phyloP scores from a whole-genome alignment of 495 filamentous ascomycete species.

The Amphirosellinia nigrospora region DNA sequence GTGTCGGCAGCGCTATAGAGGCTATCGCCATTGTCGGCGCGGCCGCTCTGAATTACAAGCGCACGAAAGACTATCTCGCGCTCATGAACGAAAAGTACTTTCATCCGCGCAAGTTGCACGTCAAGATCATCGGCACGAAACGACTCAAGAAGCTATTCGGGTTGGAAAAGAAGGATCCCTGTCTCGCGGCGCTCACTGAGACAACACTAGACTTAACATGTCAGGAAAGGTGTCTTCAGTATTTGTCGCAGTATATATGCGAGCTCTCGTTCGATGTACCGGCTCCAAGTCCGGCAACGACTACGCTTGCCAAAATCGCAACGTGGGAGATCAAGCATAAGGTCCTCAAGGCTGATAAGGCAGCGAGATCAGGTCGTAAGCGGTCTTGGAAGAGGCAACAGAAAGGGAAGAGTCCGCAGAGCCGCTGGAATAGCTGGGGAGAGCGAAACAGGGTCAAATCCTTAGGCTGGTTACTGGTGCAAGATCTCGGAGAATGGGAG shows the following conservation, averaged over 20 bases:
- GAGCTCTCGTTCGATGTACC: slow-evolving; percentile 36
- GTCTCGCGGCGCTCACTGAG: slow-evolving; percentile 31
- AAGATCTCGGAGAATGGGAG: slow-evolving; percentile 35
- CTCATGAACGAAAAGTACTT: slow-evolving; percentile 35
- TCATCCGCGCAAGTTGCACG: slow-evolving; percentile 34
- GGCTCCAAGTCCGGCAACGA: slow-evolving; percentile 28
- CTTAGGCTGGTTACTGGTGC: slow-evolving; percentile 35
- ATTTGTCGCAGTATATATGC: slow-evolving; percentile 27
- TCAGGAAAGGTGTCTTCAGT: slow-evolving; percentile 33
- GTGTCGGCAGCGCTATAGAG: slow-evolving; percentile 25
- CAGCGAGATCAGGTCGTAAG: slow-evolving; percentile 23
- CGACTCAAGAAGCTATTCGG: slow-evolving; percentile 28
- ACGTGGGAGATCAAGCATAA: slow-evolving; percentile 34
- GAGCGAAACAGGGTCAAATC: slow-evolving; percentile 27
- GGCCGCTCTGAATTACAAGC: slow-evolving; percentile 22
- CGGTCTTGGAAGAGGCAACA: slow-evolving; percentile 34
- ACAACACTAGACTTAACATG: slow-evolving; percentile 26
- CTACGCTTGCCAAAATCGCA: slow-evolving; percentile 30
- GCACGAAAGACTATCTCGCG: slow-evolving; percentile 24
- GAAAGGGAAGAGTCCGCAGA: slow-evolving; percentile 34
- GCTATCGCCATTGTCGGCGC: slow-evolving; percentile 22
- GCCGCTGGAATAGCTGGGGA: slow-evolving; percentile 17
- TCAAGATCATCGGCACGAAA: slow-evolving; percentile 27
- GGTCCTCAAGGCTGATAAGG: slow-evolving; percentile 27
- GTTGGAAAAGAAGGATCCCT: slow-evolving; percentile 30